A percentile compares a stretch with the other conserved stretches of the same genome.
These are phyloP conservation scores for Schoenoplectus triqueter DNA, from an alignment of 202 grass and related monocot species.

Conservation along the genomic window DNA sequence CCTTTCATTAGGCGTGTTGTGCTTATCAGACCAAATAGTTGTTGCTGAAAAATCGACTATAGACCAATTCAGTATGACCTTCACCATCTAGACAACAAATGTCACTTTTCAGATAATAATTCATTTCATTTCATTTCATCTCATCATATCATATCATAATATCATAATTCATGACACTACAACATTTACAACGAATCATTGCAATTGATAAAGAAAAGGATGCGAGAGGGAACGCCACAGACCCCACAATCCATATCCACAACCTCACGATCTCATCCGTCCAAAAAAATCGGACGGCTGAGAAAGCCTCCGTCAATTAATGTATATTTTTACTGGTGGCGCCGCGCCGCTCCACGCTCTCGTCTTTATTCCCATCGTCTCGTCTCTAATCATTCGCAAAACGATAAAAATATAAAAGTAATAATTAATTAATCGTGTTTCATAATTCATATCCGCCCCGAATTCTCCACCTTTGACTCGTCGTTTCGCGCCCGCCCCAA, in stretches of 20 bases:
- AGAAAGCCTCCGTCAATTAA: not conserved
- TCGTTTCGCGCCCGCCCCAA: not conserved
- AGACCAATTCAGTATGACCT: conserved; percentile 2
- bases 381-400: not conserved
- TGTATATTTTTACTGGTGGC: not conserved
- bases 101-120: not conserved
- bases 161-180: not conserved
- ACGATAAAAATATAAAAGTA: not conserved
- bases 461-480: not conserved
- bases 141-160: too few relatives aligned
- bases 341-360: conserved; percentile 4
- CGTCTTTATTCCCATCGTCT: not conserved
- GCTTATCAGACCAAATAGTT: not conserved
- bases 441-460: not conserved
- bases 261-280: not conserved
- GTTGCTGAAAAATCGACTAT: not conserved
- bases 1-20: conserved; percentile 1
- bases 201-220: conserved; percentile 13
- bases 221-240: not conserved
- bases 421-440: not conserved
- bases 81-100: not conserved
- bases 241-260: not conserved
- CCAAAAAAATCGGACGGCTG: not conserved
- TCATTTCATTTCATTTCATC: too few relatives aligned
- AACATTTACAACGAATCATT: not conserved